phyloP scores from a whole-genome alignment of 257 asterid species.

The Solanum pennellii region DNA sequence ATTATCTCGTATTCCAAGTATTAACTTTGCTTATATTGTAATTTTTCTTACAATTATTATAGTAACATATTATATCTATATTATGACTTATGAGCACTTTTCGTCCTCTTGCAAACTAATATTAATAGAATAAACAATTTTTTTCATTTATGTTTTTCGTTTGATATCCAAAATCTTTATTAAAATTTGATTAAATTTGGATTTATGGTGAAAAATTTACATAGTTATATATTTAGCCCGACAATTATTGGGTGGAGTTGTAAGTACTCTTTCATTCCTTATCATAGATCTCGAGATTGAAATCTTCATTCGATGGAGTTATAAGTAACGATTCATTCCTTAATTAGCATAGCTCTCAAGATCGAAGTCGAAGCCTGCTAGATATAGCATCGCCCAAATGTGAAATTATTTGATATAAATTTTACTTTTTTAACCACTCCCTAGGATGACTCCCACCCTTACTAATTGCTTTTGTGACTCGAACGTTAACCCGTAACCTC shows the following conservation, averaged over 20 bases:
- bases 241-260: not conserved
- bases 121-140: not conserved
- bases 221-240: not conserved
- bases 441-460: not conserved
- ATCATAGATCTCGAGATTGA: not conserved
- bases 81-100: not conserved
- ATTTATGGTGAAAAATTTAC: fast-evolving
- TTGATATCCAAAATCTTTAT: not conserved
- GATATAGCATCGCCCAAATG: not conserved
- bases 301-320: too few species aligned
- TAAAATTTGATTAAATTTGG: too few species aligned
- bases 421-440: not conserved
- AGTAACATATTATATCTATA: not conserved
- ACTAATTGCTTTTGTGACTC: too few species aligned
- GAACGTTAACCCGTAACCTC: not conserved
- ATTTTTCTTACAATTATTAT: not conserved
- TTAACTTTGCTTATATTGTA: not conserved
- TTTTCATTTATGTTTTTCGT: not conserved
- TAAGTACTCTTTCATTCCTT: not conserved
- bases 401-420: not conserved
- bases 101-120: not conserved
- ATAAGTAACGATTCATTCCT: too few species aligned
- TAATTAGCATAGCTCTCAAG: too few species aligned
- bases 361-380: not conserved
- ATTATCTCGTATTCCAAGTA: not conserved